phyloP scores from a whole-genome alignment of 2,329 filamentous ascomycete genomes.

The Verticillium longisporum region DNA sequence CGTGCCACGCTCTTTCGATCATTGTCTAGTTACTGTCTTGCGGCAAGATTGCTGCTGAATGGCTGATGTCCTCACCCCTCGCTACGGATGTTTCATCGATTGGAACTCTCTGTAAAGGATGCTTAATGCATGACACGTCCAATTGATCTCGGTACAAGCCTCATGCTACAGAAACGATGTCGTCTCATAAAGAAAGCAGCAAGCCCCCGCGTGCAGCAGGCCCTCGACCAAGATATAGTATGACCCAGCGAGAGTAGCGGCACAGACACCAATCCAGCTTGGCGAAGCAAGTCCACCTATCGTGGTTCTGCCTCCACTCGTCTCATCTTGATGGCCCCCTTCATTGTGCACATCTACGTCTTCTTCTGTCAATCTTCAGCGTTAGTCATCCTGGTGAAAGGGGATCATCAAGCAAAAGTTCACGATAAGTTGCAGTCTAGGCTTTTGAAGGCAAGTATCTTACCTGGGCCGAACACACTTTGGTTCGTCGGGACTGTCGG shows the following conservation, averaged over 20 bases:
- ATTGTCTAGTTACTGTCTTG: not conserved
- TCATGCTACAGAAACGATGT: not conserved
- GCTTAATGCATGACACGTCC: too few relatives aligned
- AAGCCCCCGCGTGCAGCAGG: not conserved
- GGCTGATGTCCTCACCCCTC: too few relatives aligned
- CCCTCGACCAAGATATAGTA: too few relatives aligned
- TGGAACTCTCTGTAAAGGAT: not conserved
- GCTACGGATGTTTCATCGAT: too few relatives aligned
- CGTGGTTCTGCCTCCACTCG: not conserved
- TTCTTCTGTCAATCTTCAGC: not conserved
- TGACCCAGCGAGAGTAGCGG: not conserved
- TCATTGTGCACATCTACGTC: not conserved
- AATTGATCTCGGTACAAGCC: not conserved
- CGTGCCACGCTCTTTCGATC: not conserved
- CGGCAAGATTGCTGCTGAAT: not conserved
- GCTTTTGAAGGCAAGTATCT: not conserved
- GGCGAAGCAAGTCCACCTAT: not conserved
- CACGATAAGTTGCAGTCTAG: too few relatives aligned
- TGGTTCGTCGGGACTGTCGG: not conserved
- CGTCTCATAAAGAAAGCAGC: not conserved
- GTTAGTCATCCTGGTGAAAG: not conserved
- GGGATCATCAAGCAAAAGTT: too few relatives aligned
- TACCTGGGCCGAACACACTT: not conserved
- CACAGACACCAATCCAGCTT: not conserved
- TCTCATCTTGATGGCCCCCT: not conserved